Percentiles rank a stretch among this genome's conserved stretches.
phyloP scores from a whole-genome alignment of 1,284 basidiomycete genomes.

The Rhodofomes roseus region DNA sequence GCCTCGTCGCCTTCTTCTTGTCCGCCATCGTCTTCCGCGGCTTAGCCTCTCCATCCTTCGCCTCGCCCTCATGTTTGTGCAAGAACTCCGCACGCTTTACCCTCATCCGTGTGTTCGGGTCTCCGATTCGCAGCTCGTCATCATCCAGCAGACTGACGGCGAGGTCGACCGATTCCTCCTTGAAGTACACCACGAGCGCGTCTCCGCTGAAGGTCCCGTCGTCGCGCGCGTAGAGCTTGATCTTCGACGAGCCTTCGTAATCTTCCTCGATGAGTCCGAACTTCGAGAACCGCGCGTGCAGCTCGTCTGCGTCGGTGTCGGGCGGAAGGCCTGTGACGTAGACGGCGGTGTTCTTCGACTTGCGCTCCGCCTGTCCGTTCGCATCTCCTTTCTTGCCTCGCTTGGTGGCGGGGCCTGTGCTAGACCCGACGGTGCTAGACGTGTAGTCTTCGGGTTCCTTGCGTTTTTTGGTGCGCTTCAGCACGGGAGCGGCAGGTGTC shows the following conservation, averaged over 20 bases:
- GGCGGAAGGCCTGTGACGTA: slow-evolving; percentile 86
- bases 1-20: slow-evolving; percentile 76
- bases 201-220: slow-evolving; percentile 94
- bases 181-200: slow-evolving; percentile 95
- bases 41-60: slow-evolving; percentile 31
- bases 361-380: slow-evolving; percentile 38
- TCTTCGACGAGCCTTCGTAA: slow-evolving; percentile 80
- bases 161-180: slow-evolving; percentile 89
- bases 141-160: slow-evolving; percentile 90
- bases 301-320: slow-evolving; percentile 73
- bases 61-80: slow-evolving; percentile 47
- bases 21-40: slow-evolving; percentile 69
- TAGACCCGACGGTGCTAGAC: slow-evolving; percentile 44
- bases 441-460: slow-evolving; percentile 78
- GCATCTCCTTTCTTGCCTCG: slow-evolving; percentile 49
- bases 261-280: slow-evolving; percentile 94
- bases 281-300: slow-evolving; percentile 81
- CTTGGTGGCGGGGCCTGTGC: slow-evolving; percentile 55
- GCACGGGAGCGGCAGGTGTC: slow-evolving; percentile 81
- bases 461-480: slow-evolving; percentile 77
- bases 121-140: slow-evolving; percentile 85
- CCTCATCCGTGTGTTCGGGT: slow-evolving; percentile 69
- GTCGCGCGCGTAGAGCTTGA: slow-evolving; percentile 92
- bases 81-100: slow-evolving; percentile 86
- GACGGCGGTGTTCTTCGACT: slow-evolving; percentile 88